Percentiles rank a stretch among this genome's conserved stretches.
phyloP scores from a whole-genome alignment of 345 rosid genomes.

The Draba incana region DNA sequence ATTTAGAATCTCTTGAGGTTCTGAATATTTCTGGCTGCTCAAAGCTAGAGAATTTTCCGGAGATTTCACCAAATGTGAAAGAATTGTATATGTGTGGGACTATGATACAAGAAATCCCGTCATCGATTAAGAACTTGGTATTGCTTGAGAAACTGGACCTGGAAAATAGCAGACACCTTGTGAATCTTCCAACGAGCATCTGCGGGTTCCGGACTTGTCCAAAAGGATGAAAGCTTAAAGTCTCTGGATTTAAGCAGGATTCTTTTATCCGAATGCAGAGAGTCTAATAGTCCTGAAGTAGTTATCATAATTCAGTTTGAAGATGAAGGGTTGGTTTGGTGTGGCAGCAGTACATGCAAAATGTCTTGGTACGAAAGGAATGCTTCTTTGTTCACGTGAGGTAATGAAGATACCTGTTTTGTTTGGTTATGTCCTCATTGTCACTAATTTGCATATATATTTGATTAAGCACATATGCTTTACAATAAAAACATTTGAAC shows the following conservation, averaged over 20 bases:
- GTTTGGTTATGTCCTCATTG: too few relatives aligned
- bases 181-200: slow-evolving; percentile 27
- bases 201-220: slow-evolving; percentile 23
- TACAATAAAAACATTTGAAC: background rate
- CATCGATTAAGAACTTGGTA: slow-evolving; percentile 31
- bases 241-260: slow-evolving; percentile 34
- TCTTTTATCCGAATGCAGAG: too few relatives aligned
- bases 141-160: slow-evolving; percentile 36
- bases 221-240: slow-evolving; percentile 38
- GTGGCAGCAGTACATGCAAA: too few relatives aligned
- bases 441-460: too few relatives aligned
- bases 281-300: too few relatives aligned
- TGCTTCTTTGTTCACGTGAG: background rate
- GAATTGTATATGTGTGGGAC: slow-evolving; percentile 32
- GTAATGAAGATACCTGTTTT: background rate
- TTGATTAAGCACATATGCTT: background rate
- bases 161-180: slow-evolving; percentile 23
- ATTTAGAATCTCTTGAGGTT: slow-evolving; percentile 27
- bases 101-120: slow-evolving; percentile 35
- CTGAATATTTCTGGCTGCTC: slow-evolving; percentile 39
- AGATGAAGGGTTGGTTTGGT: too few relatives aligned
- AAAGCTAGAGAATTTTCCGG: slow-evolving; percentile 24
- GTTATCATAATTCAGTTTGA: too few relatives aligned
- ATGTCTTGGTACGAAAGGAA: too few relatives aligned
- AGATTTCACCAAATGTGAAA: slow-evolving; percentile 39